Evolutionary conservation across 1,284 basidiomycete genomes (phyloP).

Genomic region (Cutaneotrichosporon sp.): DNA sequence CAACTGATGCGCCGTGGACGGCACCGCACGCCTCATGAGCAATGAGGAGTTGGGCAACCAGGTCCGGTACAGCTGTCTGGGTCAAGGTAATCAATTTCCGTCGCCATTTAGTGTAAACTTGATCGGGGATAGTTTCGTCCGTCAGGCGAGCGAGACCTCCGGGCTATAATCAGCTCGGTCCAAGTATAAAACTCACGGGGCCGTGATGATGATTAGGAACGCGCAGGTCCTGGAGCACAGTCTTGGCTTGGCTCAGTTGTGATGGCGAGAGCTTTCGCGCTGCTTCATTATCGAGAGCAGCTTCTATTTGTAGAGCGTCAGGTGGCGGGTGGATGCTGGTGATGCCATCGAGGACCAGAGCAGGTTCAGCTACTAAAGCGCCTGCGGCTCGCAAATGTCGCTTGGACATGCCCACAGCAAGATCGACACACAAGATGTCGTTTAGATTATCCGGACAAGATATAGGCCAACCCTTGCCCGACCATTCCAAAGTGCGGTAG

Average conservation of each 20-base stretch:
- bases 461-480: neutral
- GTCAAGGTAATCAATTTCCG: neutral
- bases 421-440: neutral
- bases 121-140: neutral
- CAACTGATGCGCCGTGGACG: neutral
- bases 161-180: neutral
- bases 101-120: neutral
- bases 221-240: neutral
- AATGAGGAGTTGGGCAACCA: neutral
- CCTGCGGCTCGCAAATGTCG: neutral
- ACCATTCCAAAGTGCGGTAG: neutral
- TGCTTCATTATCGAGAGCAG: neutral
- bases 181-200: neutral
- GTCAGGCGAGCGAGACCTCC: neutral
- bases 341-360: neutral
- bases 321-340: neutral
- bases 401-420: neutral
- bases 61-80: neutral
- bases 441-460: no score
- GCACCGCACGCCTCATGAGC: conserved; percentile 1
- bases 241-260: neutral
- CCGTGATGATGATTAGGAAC: neutral
- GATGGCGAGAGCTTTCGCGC: neutral
- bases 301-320: neutral
- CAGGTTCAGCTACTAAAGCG: neutral